Conservation (phyloP, 768 basidiomycete species). For the Lactarius indigo region DNA sequence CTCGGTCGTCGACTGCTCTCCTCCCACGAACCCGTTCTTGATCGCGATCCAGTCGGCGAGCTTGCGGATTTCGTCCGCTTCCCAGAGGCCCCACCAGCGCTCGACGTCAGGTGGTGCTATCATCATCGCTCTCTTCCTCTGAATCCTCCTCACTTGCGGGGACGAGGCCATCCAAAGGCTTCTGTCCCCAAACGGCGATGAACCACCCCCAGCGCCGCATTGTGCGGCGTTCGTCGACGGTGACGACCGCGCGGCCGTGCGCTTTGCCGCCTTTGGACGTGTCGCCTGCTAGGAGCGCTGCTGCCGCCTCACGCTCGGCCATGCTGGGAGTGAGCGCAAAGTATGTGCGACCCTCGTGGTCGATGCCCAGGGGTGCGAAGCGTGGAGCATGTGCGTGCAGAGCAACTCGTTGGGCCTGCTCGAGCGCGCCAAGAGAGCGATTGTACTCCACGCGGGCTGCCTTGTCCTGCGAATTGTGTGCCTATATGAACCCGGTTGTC, state of each 20-base stretch:
- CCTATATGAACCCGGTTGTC: neutral
- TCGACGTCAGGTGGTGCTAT: constrained; percentile 37
- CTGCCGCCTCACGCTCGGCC: constrained; percentile 51
- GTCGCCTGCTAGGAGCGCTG: constrained; percentile 32
- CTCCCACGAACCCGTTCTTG: constrained; percentile 43
- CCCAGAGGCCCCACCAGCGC: constrained; percentile 76
- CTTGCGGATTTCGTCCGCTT: constrained; percentile 59
- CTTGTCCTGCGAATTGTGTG: constrained; percentile 37
- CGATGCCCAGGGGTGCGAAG: constrained; percentile 61
- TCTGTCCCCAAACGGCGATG: constrained; percentile 69
- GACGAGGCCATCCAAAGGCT: constrained; percentile 32
- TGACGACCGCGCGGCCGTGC: constrained; percentile 38
- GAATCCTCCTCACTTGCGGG: constrained; percentile 27
- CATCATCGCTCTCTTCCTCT: constrained; percentile 32
- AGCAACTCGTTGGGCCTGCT: constrained; percentile 52
- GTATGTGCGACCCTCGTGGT: constrained; percentile 63
- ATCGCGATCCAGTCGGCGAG: constrained; percentile 62
- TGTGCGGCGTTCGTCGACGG: constrained; percentile 47
- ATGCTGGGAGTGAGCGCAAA: constrained; percentile 62
- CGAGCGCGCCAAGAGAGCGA: constrained; percentile 45
- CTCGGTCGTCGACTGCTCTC: constrained; percentile 19
- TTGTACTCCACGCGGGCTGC: constrained; percentile 47
- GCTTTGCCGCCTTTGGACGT: constrained; percentile 38
- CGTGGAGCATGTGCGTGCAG: constrained; percentile 47
- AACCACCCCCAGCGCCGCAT: constrained; percentile 73